Base-by-base conservation (phyloP, 495 filamentous ascomycete genomes). In the Lophium mytilinum region DNA sequence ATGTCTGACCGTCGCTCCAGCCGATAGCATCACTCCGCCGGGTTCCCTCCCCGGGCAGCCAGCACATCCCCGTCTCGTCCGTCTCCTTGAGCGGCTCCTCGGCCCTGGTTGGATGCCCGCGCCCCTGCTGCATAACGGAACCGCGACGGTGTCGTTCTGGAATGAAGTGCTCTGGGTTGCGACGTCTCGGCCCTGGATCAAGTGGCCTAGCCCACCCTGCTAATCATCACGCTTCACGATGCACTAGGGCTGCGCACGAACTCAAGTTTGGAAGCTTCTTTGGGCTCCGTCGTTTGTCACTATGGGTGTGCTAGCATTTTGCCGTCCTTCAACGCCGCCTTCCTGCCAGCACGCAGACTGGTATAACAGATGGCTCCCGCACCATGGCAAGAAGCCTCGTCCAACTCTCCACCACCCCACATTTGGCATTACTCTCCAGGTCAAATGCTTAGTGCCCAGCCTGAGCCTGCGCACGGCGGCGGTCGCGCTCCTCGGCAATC, bases 401-500 rank as follows among this genome's bases (percentile, higher is more conserved):
- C 40, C 40, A 14, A 42, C 40, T n/a, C 40, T 42, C 24, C 24
- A 6, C 24, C 24, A 30, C 24, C 24, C 24, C 24, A 30, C 24
- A 2, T 2, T 30, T 30, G 24, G 24, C 15, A 30, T 30, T 19
- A 7, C 41, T 36, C 48, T 18, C 24, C 19, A 9, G 40, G 33
- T 42, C 14, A 45, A 73, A 24, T 47, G 34, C 43, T 34, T 81
- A 83, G 70, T 82, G 80, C 66, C 76, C 75, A 65, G 88, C 84
- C 69, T 89, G 72, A 63, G 85, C 76, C 62, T 82, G 75, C 56
- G 92, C 90, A 71, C 93, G 88, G 70, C 88, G 84, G 73, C 90
- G 89, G 79, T 96, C 92, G 76, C 91, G 83, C 88, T 96, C 92
- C 82, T 97, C 91, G 62, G 92, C 89, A 72, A 96, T 97, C 70